A percentile compares a stretch with the other conserved stretches of the same genome.
Evolutionary conservation across 345 rosid genomes (phyloP).

Genomic region (Citrus australasica): DNA sequence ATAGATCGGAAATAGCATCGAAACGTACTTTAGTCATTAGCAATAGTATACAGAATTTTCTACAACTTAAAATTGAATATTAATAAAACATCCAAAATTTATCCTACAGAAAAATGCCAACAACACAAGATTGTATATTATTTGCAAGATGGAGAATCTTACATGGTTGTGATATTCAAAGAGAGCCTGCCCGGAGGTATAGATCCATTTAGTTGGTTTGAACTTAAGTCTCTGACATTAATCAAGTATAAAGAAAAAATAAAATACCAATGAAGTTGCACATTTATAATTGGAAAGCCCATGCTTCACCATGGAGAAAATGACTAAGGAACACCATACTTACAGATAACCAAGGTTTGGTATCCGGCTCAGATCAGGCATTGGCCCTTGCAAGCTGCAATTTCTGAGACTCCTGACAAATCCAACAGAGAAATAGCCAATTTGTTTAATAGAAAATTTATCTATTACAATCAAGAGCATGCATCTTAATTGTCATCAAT

Average conservation of each 20-base stretch:
- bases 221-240: constrained; percentile 76
- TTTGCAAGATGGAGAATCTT: constrained; percentile 28
- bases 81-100: neutral
- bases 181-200: constrained; percentile 68
- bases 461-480: neutral
- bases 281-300: neutral
- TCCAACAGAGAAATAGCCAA: constrained; percentile 17
- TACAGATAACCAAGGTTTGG: constrained; percentile 81
- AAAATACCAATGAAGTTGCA: neutral
- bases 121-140: constrained; percentile 11
- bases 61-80: constrained; percentile 5
- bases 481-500: neutral
- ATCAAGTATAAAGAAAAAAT: constrained; percentile 6
- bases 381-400: constrained; percentile 78
- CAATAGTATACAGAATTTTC: neutral
- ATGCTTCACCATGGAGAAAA: neutral
- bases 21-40: neutral
- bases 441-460: neutral
- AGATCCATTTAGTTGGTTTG: constrained; percentile 69
- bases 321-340: constrained; percentile 25
- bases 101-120: neutral
- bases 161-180: constrained; percentile 81
- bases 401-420: constrained; percentile 82
- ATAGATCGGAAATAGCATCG: constrained; percentile 14
- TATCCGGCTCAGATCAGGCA: constrained; percentile 84